A percentile compares a stretch with the other conserved stretches of the same genome.
These are phyloP conservation scores for Stellera chamaejasme DNA, from an alignment of 345 rosid genomes.

Conservation along the genomic window DNA sequence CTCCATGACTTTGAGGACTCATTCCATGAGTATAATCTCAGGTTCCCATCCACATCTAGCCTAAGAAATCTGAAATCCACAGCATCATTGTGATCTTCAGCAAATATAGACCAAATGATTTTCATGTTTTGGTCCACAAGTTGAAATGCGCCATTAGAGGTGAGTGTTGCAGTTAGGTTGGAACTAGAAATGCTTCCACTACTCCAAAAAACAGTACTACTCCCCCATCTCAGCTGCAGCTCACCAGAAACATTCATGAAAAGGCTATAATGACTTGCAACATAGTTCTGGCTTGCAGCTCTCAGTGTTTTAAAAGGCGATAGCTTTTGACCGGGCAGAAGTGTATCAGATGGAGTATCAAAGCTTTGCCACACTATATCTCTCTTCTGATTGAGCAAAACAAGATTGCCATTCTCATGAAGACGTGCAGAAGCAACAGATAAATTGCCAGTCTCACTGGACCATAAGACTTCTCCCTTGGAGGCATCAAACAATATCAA, in stretches of 20 bases:
- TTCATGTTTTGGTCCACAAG: slow-evolving; percentile 24
- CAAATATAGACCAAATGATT: slow-evolving; percentile 48
- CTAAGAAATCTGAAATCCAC: slow-evolving; percentile 53
- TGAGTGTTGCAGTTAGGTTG: slow-evolving; percentile 43
- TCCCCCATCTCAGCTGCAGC: slow-evolving; percentile 60
- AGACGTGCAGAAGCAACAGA: slow-evolving; percentile 48
- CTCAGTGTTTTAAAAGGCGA: slow-evolving; percentile 31
- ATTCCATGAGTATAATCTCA: slow-evolving; percentile 65
- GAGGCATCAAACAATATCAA: slow-evolving; percentile 52
- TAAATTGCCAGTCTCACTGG: slow-evolving; percentile 34
- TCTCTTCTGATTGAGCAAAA: slow-evolving; percentile 30
- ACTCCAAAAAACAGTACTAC: slow-evolving; percentile 43
- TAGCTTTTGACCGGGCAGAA: slow-evolving; percentile 62
- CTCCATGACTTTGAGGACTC: slow-evolving; percentile 40
- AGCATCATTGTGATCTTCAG: slow-evolving; percentile 56
- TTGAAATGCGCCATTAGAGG: slow-evolving; percentile 44
- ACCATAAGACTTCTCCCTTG: slow-evolving; percentile 38
- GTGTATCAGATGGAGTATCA: slow-evolving; percentile 50
- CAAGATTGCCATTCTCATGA: slow-evolving; percentile 57
- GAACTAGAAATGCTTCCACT: slow-evolving; percentile 24
- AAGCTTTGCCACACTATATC: slow-evolving; percentile 66
- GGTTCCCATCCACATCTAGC: slow-evolving; percentile 64
- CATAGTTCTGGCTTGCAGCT: slow-evolving; percentile 44
- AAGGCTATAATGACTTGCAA: slow-evolving; percentile 65
- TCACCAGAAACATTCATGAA: slow-evolving; percentile 38